Conservation (phyloP, 345 rosid genomes). For the Salix udensis region DNA sequence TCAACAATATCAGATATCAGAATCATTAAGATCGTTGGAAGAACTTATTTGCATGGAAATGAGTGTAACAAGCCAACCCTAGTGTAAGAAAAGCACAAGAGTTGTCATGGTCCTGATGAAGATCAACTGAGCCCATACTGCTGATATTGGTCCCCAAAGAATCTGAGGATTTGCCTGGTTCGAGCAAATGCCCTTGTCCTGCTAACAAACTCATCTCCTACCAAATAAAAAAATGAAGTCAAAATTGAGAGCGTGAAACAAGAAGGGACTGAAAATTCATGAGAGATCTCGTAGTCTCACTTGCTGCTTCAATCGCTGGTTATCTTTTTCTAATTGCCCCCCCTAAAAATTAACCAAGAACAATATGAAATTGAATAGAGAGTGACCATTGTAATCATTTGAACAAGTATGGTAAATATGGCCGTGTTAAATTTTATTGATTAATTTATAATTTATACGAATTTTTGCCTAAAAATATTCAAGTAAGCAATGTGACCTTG, state of each 20-base stretch:
- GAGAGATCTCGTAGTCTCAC: constrained; percentile 1
- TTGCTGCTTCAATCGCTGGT: constrained; percentile 24
- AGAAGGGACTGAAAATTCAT: not conserved
- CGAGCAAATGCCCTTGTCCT: not conserved
- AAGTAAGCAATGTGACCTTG: constrained; percentile 25
- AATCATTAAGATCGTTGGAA: not conserved
- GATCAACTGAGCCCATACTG: not conserved
- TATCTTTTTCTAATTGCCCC: constrained; percentile 24
- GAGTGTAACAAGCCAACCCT: not conserved
- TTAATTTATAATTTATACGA: not conserved
- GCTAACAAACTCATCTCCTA: not conserved
- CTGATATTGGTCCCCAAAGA: not conserved
- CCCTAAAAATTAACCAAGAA: constrained; percentile 20
- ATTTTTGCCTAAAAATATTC: not conserved
- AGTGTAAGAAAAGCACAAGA: not conserved
- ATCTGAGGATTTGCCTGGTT: not conserved
- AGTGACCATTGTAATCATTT: not conserved
- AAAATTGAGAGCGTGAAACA: not conserved
- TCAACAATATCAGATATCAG: not conserved
- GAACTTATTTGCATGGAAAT: not conserved
- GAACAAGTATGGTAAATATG: too few species aligned
- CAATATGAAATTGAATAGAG: not conserved
- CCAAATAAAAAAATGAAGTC: not conserved
- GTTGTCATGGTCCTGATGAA: not conserved
- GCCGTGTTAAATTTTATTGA: not conserved